These are phyloP conservation scores for Anisogramma anomala DNA, from an alignment of 2,329 filamentous ascomycete species.

Conservation along the genomic window DNA sequence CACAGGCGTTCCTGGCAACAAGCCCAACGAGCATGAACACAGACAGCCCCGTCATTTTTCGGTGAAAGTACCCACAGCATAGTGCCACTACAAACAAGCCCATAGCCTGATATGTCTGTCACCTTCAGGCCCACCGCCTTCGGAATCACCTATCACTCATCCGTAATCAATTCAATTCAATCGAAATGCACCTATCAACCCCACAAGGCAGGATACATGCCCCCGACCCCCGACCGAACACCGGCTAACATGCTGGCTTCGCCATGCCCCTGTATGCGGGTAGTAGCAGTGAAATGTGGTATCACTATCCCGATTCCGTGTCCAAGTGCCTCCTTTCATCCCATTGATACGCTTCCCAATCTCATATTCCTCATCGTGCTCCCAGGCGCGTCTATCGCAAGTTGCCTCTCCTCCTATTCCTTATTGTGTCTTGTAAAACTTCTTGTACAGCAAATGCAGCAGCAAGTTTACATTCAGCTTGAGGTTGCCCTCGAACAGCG, in stretches of 20 bases:
- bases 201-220: neutral
- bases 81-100: too few relatives aligned
- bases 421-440: conserved; percentile 76
- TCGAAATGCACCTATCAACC: conserved; percentile 7
- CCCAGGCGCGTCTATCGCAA: neutral
- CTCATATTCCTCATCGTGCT: conserved; percentile 4
- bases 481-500: conserved; percentile 74
- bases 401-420: neutral
- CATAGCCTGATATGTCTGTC: too few relatives aligned
- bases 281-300: conserved; percentile 9
- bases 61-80: too few relatives aligned
- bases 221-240: conserved; percentile 12
- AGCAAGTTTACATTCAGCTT: conserved; percentile 93
- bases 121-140: too few relatives aligned
- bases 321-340: conserved; percentile 3
- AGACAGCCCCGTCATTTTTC: too few relatives aligned
- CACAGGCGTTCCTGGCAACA: too few relatives aligned
- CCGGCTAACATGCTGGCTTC: neutral
- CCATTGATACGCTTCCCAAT: conserved; percentile 2
- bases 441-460: conserved; percentile 95
- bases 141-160: too few relatives aligned
- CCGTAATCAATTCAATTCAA: conserved; percentile 9
- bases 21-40: too few relatives aligned
- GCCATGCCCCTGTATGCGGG: conserved; percentile 4
- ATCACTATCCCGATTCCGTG: conserved; percentile 1